Conservation (phyloP, 306 rosid genomes). For the Acacia acuminata region DNA sequence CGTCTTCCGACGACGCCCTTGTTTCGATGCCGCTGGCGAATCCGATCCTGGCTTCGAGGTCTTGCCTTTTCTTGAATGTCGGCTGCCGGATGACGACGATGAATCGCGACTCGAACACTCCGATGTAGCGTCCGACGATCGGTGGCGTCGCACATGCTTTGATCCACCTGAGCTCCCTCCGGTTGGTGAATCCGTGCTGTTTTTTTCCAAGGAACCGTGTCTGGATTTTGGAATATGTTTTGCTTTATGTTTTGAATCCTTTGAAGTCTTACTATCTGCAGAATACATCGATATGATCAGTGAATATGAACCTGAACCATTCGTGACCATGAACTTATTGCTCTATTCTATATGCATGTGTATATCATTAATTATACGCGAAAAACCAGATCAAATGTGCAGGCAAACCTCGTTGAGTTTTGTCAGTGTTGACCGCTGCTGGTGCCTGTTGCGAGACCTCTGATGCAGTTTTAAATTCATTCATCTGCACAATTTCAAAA, state of each 20-base stretch:
- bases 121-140: slow-evolving; percentile 34
- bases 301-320: background rate
- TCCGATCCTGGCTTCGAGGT: slow-evolving; percentile 36
- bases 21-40: slow-evolving; percentile 43
- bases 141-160: slow-evolving; percentile 52
- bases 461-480: slow-evolving; percentile 41
- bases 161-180: slow-evolving; percentile 31
- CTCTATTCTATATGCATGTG: background rate
- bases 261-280: background rate
- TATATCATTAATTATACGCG: background rate
- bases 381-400: background rate
- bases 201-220: slow-evolving; percentile 29
- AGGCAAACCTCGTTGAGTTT: background rate
- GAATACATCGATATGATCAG: background rate
- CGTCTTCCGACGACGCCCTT: slow-evolving; percentile 49
- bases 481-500: slow-evolving; percentile 57
- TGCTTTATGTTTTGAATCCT: slow-evolving; percentile 10
- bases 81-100: slow-evolving; percentile 26
- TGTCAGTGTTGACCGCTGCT: background rate
- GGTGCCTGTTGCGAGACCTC: background rate
- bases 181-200: slow-evolving; percentile 33
- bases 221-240: slow-evolving; percentile 36
- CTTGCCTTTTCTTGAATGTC: slow-evolving; percentile 39
- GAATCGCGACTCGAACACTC: slow-evolving; percentile 32
- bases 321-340: background rate